A percentile compares a stretch with the other conserved stretches of the same genome.
phyloP scores from a whole-genome alignment of 2,329 filamentous ascomycete genomes.

The Lasiodiplodia gonubiensis region DNA sequence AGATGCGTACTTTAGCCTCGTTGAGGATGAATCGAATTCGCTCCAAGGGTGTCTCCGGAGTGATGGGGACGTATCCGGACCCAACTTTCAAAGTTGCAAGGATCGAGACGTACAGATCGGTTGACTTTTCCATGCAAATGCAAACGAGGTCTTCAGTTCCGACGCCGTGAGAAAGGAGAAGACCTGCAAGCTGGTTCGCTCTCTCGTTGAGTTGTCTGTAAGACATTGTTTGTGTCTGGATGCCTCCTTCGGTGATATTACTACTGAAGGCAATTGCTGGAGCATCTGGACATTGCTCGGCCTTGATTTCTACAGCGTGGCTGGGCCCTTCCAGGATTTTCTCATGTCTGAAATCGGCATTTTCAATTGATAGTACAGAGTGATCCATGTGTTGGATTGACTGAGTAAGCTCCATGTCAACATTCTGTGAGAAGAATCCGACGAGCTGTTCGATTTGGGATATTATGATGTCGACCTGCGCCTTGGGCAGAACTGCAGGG shows the following conservation, averaged over 20 bases:
- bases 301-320: conserved; percentile 61
- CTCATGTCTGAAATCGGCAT: conserved; percentile 42
- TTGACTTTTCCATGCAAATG: conserved; percentile 78
- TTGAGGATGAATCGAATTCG: conserved; percentile 66
- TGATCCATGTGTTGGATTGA: not conserved
- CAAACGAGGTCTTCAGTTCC: conserved; percentile 66
- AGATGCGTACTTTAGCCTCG: conserved; percentile 61
- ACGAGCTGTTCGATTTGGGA: conserved; percentile 66
- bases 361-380: conserved; percentile 48
- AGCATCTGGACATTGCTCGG: conserved; percentile 55
- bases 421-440: conserved; percentile 49
- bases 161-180: conserved; percentile 57
- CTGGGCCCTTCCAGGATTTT: conserved; percentile 39
- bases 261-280: conserved; percentile 69
- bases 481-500: conserved; percentile 57
- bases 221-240: conserved; percentile 56
- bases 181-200: conserved; percentile 68
- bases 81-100: conserved; percentile 76
- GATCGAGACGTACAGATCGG: conserved; percentile 73
- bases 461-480: conserved; percentile 63
- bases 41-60: conserved; percentile 70
- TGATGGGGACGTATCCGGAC: conserved; percentile 78
- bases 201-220: conserved; percentile 68
- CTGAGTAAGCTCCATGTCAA: conserved; percentile 36
- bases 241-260: conserved; percentile 43